Base-by-base conservation (phyloP, 2,329 filamentous ascomycete species). In the Coleophoma cylindrospora region DNA sequence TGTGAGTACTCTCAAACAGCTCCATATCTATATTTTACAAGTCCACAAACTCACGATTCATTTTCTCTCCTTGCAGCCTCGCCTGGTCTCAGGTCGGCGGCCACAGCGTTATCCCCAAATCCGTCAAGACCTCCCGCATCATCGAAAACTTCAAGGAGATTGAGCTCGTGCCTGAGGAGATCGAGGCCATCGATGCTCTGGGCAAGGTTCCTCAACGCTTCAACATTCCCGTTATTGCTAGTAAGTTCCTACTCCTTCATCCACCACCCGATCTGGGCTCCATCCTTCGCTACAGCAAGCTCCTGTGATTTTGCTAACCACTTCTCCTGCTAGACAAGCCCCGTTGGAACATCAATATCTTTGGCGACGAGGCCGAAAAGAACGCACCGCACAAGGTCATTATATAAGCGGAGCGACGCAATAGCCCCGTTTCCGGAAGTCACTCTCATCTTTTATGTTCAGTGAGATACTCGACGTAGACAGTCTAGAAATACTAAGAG, bases 41-140 rank as follows among this genome's bases (percentile, higher is more conserved):
- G 73, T 72, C 6, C 65, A 77, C 34, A 74, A 73, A n/a, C 75
- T 79, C 5, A 40, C 36, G 13, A n/a, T 10, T 40, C 14, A 64
- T 71, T 76, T 33, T n/a, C n/a, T n/a, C n/a, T n/a, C n/a, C 61
- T 77, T 48, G 76, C 37, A 50, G 49, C 74, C 66, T 82, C 70
- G 64, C 84, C 72, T 84, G 82, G 81, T 66, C 72, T 71, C 64
- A 76, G 69, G 59, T 75, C 41, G 68, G 81, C 58, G 84, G 82
- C 49, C 84, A 83, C 68, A 80, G 75, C 58, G 86, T 90, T 58
- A 89, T 90, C 59, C 87, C 87, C 62, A 90, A 90, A 75, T 84
- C 79, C 17, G 84, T 89, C 55, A 88, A 79, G 50, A 74, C 81
- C 45, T 74, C 74, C 34, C 79, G 87, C 51, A 90, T 91, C 58